Percentiles rank a stretch among this genome's conserved stretches.
Evolutionary conservation across 2,329 filamentous ascomycete genomes (phyloP).

Genomic region (Madurella fahalii): DNA sequence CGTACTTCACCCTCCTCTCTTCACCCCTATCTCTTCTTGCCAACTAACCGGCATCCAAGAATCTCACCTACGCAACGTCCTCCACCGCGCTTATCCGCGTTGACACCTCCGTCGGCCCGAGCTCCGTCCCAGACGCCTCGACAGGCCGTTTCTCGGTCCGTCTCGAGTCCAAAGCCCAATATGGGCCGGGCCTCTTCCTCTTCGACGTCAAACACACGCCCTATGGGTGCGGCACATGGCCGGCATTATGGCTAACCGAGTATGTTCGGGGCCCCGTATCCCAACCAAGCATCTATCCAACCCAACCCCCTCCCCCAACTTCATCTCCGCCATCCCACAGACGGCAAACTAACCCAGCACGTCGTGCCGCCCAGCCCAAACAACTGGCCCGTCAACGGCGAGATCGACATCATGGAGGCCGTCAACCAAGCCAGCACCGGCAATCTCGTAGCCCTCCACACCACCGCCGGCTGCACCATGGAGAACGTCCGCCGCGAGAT

Average conservation of each 20-base stretch:
- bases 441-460: constrained; percentile 59
- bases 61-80: constrained; percentile 58
- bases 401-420: constrained; percentile 61
- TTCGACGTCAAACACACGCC: constrained; percentile 63
- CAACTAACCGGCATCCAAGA: constrained; percentile 36
- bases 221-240: constrained; percentile 61
- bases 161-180: constrained; percentile 56
- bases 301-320: background rate
- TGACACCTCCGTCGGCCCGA: constrained; percentile 53
- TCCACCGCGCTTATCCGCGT: constrained; percentile 55
- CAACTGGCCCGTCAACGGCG: constrained; percentile 61
- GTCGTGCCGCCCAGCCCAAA: constrained; percentile 27
- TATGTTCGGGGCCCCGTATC: constrained; percentile 4
- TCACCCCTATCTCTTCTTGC: background rate
- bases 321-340: background rate
- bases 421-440: constrained; percentile 51
- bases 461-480: constrained; percentile 48
- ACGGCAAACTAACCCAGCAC: background rate
- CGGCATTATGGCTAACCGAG: constrained; percentile 63
- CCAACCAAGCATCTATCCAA: no score
- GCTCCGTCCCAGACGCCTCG: constrained; percentile 45
- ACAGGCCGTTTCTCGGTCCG: constrained; percentile 61
- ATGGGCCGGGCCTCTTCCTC: constrained; percentile 61
- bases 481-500: constrained; percentile 50
- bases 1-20: constrained; percentile 31